A percentile compares a stretch with the other conserved stretches of the same genome.
Evolutionary conservation across 345 rosid species (phyloP).

Genomic region (Gossypium rotundifolium): DNA sequence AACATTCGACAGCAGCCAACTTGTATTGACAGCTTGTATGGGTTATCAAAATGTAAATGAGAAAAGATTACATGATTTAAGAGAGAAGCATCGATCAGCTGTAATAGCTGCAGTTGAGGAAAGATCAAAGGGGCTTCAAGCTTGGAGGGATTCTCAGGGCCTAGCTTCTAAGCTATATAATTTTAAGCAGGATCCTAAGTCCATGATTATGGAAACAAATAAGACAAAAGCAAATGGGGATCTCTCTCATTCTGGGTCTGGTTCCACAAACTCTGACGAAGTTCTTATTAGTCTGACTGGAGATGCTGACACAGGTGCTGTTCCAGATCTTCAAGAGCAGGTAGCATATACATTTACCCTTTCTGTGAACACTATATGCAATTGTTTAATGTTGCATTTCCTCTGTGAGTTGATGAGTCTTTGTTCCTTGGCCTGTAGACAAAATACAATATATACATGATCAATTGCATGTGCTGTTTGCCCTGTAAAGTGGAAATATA

Average conservation of each 20-base stretch:
- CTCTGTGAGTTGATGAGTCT: neutral
- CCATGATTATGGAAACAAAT: slow-evolving; percentile 49
- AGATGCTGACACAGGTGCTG: slow-evolving; percentile 63
- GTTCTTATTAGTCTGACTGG: slow-evolving; percentile 62
- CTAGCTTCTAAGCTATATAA: slow-evolving; percentile 86
- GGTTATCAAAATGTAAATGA: slow-evolving; percentile 93
- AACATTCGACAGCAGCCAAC: slow-evolving; percentile 99
- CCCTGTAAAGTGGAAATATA: neutral
- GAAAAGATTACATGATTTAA: slow-evolving; percentile 63
- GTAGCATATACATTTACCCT: slow-evolving; percentile 26
- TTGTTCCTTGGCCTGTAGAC: neutral
- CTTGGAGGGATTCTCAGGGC: slow-evolving; percentile 83
- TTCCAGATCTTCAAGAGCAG: slow-evolving; percentile 89
- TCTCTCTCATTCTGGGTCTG: slow-evolving; percentile 67
- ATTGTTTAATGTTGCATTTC: neutral
- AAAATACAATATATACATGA: neutral
- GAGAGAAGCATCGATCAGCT: slow-evolving; percentile 82
- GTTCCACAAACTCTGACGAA: slow-evolving; percentile 70
- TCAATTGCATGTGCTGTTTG: neutral
- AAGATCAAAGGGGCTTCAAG: slow-evolving; percentile 91
- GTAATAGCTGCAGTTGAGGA: slow-evolving; percentile 80
- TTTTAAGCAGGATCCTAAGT: slow-evolving; percentile 76
- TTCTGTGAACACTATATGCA: too few relatives aligned
- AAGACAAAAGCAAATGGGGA: slow-evolving; percentile 51
- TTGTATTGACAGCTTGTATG: slow-evolving; percentile 97